Conservation (phyloP, 2,329 filamentous ascomycete genomes). For the Alternaria arborescens region DNA sequence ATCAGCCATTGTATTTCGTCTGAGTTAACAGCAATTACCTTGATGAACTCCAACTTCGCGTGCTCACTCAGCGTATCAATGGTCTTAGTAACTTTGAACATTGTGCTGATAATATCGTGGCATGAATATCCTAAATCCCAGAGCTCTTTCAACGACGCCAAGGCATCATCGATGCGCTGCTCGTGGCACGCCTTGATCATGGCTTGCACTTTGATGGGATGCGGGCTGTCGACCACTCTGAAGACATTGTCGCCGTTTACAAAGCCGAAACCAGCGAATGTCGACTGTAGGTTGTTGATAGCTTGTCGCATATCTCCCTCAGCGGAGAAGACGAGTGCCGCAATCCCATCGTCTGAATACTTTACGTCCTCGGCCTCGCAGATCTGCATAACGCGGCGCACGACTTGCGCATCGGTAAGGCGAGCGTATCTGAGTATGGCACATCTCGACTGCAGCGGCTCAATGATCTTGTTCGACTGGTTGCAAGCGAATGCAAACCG, state of each 20-base stretch:
- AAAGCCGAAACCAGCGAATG: slow-evolving; percentile 90
- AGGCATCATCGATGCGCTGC: slow-evolving; percentile 84
- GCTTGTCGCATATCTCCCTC: slow-evolving; percentile 99
- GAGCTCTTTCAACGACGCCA: slow-evolving; percentile 86
- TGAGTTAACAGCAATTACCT: slow-evolving; percentile 47
- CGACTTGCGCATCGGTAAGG: slow-evolving; percentile 89
- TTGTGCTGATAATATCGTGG: slow-evolving; percentile 98
- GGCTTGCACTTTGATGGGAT: slow-evolving; percentile 97
- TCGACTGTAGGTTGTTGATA: slow-evolving; percentile 97
- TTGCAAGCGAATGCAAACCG: slow-evolving; percentile 98
- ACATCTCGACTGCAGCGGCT: slow-evolving; percentile 96
- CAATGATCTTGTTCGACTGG: slow-evolving; percentile 99
- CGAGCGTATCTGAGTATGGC: slow-evolving; percentile 94
- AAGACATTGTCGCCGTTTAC: slow-evolving; percentile 99
- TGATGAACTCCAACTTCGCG: slow-evolving; percentile 95
- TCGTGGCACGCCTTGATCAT: slow-evolving; percentile 99
- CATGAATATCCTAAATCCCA: slow-evolving; percentile 98
- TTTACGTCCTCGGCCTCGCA: slow-evolving; percentile 91
- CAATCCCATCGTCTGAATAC: slow-evolving; percentile 91
- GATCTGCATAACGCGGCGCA: slow-evolving; percentile 89
- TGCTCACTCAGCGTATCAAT: slow-evolving; percentile 92
- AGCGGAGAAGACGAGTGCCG: slow-evolving; percentile 94
- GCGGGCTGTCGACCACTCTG: slow-evolving; percentile 94
- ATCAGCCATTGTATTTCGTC: slow-evolving; percentile 4
- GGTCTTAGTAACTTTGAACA: slow-evolving; percentile 98